Conservation (phyloP, 2,329 filamentous ascomycete species). For the Colletotrichum musae region DNA sequence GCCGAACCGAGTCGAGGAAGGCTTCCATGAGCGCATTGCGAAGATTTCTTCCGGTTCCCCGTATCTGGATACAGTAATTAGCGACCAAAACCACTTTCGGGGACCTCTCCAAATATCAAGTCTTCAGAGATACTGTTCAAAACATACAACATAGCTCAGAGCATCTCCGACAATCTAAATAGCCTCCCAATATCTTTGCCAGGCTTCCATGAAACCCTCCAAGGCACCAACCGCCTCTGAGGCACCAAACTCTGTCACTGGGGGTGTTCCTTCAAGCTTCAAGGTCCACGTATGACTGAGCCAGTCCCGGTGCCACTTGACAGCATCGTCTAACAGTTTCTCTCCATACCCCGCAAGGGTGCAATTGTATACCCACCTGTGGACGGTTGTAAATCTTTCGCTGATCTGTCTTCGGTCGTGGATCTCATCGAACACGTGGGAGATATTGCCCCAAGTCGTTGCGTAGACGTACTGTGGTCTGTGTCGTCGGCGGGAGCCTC, state of each 20-base stretch:
- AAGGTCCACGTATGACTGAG: neutral
- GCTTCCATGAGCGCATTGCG: neutral
- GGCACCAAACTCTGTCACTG: neutral
- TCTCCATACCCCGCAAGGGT: neutral
- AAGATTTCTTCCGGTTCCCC: neutral
- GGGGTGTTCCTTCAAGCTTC: neutral
- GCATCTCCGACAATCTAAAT: neutral
- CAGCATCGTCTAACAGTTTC: neutral
- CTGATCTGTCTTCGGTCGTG: neutral
- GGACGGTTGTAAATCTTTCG: neutral
- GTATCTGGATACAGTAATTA: neutral
- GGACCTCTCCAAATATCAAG: too few relatives aligned
- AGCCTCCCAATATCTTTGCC: neutral
- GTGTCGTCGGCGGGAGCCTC: neutral
- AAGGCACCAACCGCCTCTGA: neutral
- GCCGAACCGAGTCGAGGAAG: neutral
- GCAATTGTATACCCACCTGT: neutral
- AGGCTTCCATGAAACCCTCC: neutral
- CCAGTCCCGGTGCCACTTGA: neutral
- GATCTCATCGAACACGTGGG: neutral
- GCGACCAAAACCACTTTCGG: neutral
- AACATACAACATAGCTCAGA: neutral
- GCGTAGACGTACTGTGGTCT: neutral
- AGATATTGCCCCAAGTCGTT: neutral
- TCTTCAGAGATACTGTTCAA: too few relatives aligned